Base-by-base conservation (phyloP, 2,329 filamentous ascomycete species). In the Hymenoscyphus scutula region DNA sequence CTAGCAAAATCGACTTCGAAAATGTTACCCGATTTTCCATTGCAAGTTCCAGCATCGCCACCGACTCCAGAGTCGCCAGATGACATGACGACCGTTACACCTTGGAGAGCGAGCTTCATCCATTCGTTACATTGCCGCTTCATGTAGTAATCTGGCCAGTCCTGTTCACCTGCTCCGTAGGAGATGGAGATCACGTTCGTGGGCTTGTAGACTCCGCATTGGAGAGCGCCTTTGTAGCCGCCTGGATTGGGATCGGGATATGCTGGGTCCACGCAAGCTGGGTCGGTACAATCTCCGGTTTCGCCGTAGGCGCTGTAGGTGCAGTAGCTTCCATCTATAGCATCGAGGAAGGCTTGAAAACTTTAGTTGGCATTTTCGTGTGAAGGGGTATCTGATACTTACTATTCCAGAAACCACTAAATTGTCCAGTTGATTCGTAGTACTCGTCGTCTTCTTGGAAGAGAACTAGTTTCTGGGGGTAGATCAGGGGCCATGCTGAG, bases 131-230 rank as follows among this genome's bases (percentile, higher is more conserved):
- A 85, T 72, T 85, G 82, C 2, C 83, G 76, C 55, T 76, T 67
- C 65, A 81, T 78, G 69, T 85, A 85, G 61, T 73, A 74, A 6
- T 75, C 74, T 1, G 80, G 77, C 6, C 81, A 73, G 56, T 80
- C 78, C 17, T 75, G 78, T 73, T 85, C 82, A 65, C 81, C 80
- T 11, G 80, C 79, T 11, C 77, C 78, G 70, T 86, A 86, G 19
- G 79, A 82, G 25, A 81, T 81, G 29, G 78, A 81, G 61, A 85
- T 81, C 63, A 85, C 82, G 62, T 84, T 82, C 3, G 83, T 79
- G 6, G 80, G 70, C 3, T 74, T 37, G 76, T 74, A 80, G 83
- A 23, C 76, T 7, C 79, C 80, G 62, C 80, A 82, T 67, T 80
- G 76, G 5, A 77, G 71, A 62, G 74, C 68, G 13, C 80, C 80